Conservation (phyloP, 2,329 filamentous ascomycete species). For the Aureobasidium sp. region DNA sequence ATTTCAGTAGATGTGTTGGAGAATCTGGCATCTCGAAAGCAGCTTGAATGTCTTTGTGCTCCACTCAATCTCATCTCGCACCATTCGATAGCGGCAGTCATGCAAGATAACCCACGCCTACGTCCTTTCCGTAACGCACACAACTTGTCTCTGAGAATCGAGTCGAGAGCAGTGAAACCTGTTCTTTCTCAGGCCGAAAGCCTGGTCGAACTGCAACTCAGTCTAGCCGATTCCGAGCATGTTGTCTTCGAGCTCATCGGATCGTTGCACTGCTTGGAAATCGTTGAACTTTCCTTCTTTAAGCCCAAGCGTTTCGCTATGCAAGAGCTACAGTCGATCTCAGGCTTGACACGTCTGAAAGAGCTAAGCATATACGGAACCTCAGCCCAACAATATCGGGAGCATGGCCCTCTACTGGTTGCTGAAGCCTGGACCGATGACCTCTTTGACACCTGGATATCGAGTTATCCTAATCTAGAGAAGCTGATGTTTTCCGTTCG, state of each 20-base stretch:
- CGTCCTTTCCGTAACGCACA: not conserved
- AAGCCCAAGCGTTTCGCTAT: not conserved
- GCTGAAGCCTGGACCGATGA: not conserved
- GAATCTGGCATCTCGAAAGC: not conserved
- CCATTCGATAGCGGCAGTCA: not conserved
- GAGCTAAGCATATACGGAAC: not conserved
- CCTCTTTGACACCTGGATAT: not conserved
- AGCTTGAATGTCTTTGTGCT: not conserved
- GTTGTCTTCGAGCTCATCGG: not conserved
- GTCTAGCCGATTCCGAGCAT: not conserved
- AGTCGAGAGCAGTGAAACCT: not conserved
- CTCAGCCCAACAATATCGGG: not conserved
- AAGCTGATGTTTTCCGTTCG: not conserved
- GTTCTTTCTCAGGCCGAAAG: not conserved
- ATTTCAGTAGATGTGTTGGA: not conserved
- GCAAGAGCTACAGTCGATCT: not conserved
- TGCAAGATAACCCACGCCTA: not conserved
- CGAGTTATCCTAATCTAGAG: not conserved
- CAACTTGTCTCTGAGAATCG: not conserved
- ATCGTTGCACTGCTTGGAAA: not conserved
- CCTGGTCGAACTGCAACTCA: not conserved
- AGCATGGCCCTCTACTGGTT: not conserved
- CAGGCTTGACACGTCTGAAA: not conserved
- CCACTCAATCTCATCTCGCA: not conserved
- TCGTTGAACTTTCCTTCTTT: not conserved